A percentile compares a stretch with the other conserved stretches of the same genome.
phyloP scores from a whole-genome alignment of 1,284 basidiomycete genomes.

The Laetiporus sulphureus region DNA sequence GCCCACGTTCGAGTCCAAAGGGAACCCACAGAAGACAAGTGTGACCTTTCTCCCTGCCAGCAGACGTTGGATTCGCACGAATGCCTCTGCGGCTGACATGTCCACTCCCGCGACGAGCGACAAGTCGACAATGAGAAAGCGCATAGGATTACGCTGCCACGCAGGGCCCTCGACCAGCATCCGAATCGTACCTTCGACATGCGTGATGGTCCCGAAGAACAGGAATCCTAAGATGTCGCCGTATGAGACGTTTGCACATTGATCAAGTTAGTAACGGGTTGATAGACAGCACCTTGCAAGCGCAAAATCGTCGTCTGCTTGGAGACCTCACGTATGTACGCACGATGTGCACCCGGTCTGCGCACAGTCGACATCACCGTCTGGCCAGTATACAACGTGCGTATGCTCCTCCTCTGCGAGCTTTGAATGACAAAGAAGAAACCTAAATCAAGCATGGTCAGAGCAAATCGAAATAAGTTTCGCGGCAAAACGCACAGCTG shows the following conservation, averaged over 20 bases:
- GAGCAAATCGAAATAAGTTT: neutral
- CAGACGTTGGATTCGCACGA: slow-evolving; percentile 86
- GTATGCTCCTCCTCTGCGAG: slow-evolving; percentile 78
- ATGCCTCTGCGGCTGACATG: slow-evolving; percentile 93
- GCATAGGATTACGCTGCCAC: slow-evolving; percentile 79
- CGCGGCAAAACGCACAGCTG: slow-evolving; percentile 55
- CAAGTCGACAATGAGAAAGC: slow-evolving; percentile 87
- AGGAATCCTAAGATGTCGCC: slow-evolving; percentile 67
- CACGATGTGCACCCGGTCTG: slow-evolving; percentile 81
- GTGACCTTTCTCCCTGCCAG: slow-evolving; percentile 73
- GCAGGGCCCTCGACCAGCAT: slow-evolving; percentile 66
- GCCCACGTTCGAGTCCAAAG: slow-evolving; percentile 55
- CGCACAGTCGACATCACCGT: slow-evolving; percentile 88
- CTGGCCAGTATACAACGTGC: slow-evolving; percentile 74
- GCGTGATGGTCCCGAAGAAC: slow-evolving; percentile 93
- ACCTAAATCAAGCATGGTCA: slow-evolving; percentile 35
- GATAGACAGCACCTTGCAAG: slow-evolving; percentile 84
- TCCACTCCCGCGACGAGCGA: slow-evolving; percentile 86
- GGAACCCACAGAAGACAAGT: slow-evolving; percentile 86
- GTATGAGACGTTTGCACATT: too few species aligned
- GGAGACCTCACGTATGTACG: slow-evolving; percentile 87
- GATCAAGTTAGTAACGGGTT: too few species aligned
- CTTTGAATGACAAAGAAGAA: slow-evolving; percentile 97
- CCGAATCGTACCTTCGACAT: slow-evolving; percentile 80
- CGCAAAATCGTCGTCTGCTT: slow-evolving; percentile 88